phyloP scores from a whole-genome alignment of 2,329 filamentous ascomycete genomes.

The Emergomyces pasteurianus region DNA sequence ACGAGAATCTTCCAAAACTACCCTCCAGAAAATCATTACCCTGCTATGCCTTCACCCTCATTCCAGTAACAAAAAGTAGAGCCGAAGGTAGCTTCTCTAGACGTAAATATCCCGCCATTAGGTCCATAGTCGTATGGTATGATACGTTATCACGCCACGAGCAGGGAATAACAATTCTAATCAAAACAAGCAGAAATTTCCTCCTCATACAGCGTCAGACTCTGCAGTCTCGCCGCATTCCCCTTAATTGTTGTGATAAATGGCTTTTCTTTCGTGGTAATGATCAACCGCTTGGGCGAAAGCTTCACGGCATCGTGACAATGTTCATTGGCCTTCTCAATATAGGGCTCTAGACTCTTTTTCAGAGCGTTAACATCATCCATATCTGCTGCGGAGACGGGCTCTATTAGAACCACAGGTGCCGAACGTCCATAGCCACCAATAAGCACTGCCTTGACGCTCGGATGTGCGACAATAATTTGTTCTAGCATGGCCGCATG shows the following conservation, averaged over 20 bases:
- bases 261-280: conserved; percentile 11
- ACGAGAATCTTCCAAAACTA: background rate
- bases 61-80: background rate
- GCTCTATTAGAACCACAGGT: background rate
- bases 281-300: conserved; percentile 9
- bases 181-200: background rate
- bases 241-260: conserved; percentile 6
- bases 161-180: background rate
- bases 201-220: background rate
- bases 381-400: background rate
- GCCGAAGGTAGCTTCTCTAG: background rate
- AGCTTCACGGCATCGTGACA: conserved; percentile 13
- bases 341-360: conserved; percentile 10
- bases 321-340: conserved; percentile 11
- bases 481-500: background rate
- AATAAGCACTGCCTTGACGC: background rate
- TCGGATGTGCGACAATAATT: background rate
- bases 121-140: background rate
- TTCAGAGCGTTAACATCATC: background rate
- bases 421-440: background rate
- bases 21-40: background rate
- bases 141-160: background rate
- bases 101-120: background rate
- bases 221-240: background rate
- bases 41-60: background rate